A percentile compares a stretch with the other conserved stretches of the same genome.
phyloP scores from a whole-genome alignment of 768 basidiomycete species.

The Panus rudis region DNA sequence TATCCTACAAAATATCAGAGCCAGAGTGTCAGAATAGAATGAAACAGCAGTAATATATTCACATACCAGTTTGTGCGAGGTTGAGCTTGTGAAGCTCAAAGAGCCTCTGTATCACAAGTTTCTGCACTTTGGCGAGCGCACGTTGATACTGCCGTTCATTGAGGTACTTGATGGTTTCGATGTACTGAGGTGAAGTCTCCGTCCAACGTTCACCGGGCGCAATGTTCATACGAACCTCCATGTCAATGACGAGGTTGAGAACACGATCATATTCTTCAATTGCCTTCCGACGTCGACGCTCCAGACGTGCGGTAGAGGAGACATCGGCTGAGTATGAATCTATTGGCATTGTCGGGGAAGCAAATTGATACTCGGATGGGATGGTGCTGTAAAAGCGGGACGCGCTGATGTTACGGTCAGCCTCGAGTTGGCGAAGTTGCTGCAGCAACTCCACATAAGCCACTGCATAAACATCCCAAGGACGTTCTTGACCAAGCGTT shows the following conservation, averaged over 20 bases:
- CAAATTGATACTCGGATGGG: no score
- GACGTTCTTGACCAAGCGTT: slow-evolving; percentile 19
- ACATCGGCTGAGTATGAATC: no score
- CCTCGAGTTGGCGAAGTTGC: no score
- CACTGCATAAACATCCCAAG: slow-evolving; percentile 22
- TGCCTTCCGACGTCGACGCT: no score
- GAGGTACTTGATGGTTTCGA: slow-evolving; percentile 11
- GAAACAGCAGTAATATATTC: neutral
- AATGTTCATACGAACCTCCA: slow-evolving; percentile 17
- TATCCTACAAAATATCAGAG: slow-evolving; percentile 18
- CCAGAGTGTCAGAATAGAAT: no score
- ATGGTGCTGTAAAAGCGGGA: no score
- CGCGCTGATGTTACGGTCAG: no score
- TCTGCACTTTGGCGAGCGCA: slow-evolving; percentile 27
- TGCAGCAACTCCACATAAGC: slow-evolving; percentile 28
- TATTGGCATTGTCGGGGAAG: no score
- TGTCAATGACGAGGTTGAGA: no score
- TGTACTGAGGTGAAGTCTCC: slow-evolving; percentile 18
- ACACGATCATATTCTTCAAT: no score
- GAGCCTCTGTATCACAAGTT: slow-evolving; percentile 27
- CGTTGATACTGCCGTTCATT: slow-evolving; percentile 16
- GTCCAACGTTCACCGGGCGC: slow-evolving; percentile 18
- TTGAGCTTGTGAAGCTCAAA: slow-evolving; percentile 34
- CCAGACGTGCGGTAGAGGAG: no score
- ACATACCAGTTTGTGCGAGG: slow-evolving; percentile 26